Conservation (phyloP, 2,329 filamentous ascomycete genomes). For the Cercospora zeae-maydis region DNA sequence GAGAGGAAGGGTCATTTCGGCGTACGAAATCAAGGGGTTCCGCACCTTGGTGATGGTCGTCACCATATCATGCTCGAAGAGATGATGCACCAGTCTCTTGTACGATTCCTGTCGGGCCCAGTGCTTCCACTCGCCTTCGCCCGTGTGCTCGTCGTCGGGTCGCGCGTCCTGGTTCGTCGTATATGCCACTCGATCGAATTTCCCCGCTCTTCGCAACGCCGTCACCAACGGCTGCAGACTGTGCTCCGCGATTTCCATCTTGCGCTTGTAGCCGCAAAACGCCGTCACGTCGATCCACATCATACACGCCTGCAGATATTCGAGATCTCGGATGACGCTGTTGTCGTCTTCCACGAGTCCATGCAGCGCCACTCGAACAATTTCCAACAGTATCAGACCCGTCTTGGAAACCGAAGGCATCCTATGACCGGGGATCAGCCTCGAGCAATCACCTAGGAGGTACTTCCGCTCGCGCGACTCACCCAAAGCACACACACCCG, state of each 20-base stretch:
- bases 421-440: background rate
- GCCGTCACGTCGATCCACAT: constrained; percentile 24
- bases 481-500: constrained; percentile 35
- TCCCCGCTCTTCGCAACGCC: constrained; percentile 21
- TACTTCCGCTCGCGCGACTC: background rate
- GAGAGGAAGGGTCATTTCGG: constrained; percentile 21
- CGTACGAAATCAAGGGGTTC: constrained; percentile 23
- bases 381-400: constrained; percentile 33
- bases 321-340: constrained; percentile 27
- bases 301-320: constrained; percentile 26
- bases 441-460: background rate
- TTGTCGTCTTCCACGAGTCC: constrained; percentile 33
- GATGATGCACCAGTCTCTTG: constrained; percentile 23
- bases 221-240: constrained; percentile 25
- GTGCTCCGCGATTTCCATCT: constrained; percentile 26
- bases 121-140: constrained; percentile 16
- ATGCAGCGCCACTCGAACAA: constrained; percentile 32
- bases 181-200: constrained; percentile 23
- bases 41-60: constrained; percentile 24
- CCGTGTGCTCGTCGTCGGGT: constrained; percentile 6
- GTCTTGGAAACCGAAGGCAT: constrained; percentile 34
- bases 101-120: constrained; percentile 24
- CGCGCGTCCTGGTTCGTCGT: background rate
- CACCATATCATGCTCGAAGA: constrained; percentile 25
- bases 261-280: constrained; percentile 20